Evolutionary conservation across 169 alveolate genomes (phyloP), one percentile per base, ranked within the genome.

Genomic region (Eimeria maxima): DNA sequence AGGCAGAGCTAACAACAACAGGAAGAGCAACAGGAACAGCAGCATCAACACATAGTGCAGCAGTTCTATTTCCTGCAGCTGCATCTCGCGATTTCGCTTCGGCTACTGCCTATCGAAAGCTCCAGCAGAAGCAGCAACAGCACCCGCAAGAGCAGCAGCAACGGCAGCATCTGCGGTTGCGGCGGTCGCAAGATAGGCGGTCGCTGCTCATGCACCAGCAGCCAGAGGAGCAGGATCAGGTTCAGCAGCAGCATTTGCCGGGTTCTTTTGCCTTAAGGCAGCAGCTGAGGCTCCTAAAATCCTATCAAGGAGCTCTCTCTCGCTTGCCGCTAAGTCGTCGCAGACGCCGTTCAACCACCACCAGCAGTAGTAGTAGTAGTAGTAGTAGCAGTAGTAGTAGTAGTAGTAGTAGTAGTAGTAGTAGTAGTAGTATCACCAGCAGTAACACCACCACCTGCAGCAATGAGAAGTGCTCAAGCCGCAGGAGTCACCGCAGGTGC

Each of bases 141-240:
- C 63, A 42, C 29, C 87, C 38, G 87, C 87, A 76, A n/a, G 50
- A n/a, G 84, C 84, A 38, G 16, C 50, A 76, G 87, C 38, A 11
- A 27, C 87, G 42, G 87, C 87, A 76, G 53, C 87, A 42, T 4
- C 57, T 14, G 87, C 87, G 47, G 53, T 0, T 33, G 87, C 63
- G 47, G 55, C 33, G 60, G 47, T 42, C 50, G 87, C 60, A 76
- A 38, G 10, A 42, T 22, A n/a, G 2, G 63, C 87, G 55, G 29
- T 8, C 4, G 87, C 87, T 33, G 42, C 63, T 8, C 29, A 63
- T 3, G 60, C 29, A 76, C 33, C 87, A 22, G 87, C 63, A 44
- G 84, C 53, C 16, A 4, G 50, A 20, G 57, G 57, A 76, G 87
- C 60, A 33, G 16, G 63, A 76, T 63, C 53, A 76, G 87, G 63